Base-by-base conservation (phyloP, 176 grass and related monocot species). In the Lolium perenne region DNA sequence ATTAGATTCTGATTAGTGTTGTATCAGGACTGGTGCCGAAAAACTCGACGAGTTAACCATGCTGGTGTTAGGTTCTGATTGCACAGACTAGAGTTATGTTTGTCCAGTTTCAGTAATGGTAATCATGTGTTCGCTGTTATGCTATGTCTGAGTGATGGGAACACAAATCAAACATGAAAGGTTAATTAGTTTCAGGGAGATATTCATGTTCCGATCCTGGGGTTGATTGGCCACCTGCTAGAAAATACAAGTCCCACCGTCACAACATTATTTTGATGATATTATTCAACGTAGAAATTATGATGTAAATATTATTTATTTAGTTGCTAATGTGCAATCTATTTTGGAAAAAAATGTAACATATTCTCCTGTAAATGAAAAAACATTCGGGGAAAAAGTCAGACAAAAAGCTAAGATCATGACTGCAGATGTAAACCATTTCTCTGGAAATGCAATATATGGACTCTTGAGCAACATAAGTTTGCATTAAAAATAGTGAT, bases 131-230 rank as follows among this genome's bases (percentile, higher is more conserved):
- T 5, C 49, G 12, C 14, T 26, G 13, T 47, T 87, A 46, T 83
- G 63, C 20, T 77, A 3, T 88, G 73, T 83, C 71, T 61, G 63
- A 20, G 81, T 71, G 20, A 41, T 70, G 74, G 81, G 74, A 71
- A 66, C 78, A 87, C 50, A 51, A 14, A 51, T 87, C 35, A 55
- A 32, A 40, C 7, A 21, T 53, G 15, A 14, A 55, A 10, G 74
- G 66, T 17, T 15, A 43, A 23, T 11, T 55, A 0, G 5, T 59
- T 22, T 59, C 17, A 53, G 8, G 14, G 22, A 32, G 15, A 35
- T 48, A 76, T 55, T 35, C 62, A 16, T 32, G 26, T 65, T 65
- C 5, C 14, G 60, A 29, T 64, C 22, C 23, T 29, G 23, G 23
- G 6, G 23, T 29, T 11, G 23, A 64, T 29, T 64, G 4, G 11